Evolutionary conservation across 2,329 filamentous ascomycete genomes (phyloP).

Genomic region (Stachybotrys elegans): DNA sequence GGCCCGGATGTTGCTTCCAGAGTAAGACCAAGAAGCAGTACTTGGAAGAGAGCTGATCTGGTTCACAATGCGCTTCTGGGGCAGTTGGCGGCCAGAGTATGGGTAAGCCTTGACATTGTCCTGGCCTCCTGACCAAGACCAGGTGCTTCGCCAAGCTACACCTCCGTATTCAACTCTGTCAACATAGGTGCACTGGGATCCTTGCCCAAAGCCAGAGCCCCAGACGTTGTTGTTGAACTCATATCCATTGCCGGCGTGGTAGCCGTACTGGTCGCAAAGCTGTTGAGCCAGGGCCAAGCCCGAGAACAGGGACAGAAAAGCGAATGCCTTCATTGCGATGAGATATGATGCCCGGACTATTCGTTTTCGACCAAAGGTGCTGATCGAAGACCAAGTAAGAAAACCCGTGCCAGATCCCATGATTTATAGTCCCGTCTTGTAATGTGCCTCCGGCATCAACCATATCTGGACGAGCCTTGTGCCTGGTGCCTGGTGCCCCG

Average conservation of each 20-base stretch:
- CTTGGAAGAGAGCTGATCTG: slow-evolving; percentile 27
- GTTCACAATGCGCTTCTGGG: slow-evolving; percentile 21
- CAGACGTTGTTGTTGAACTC: slow-evolving; percentile 35
- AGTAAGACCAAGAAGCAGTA: slow-evolving; percentile 27
- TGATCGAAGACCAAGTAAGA: too few species aligned
- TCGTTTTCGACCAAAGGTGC: too few species aligned
- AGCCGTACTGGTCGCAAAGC: slow-evolving; percentile 19
- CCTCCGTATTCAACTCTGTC: slow-evolving; percentile 25
- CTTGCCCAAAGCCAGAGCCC: slow-evolving; percentile 25
- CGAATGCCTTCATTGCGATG: neutral
- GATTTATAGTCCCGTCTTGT: too few species aligned
- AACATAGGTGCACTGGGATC: slow-evolving; percentile 34
- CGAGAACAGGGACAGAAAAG: slow-evolving; percentile 3
- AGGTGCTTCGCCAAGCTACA: slow-evolving; percentile 34
- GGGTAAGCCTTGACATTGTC: slow-evolving; percentile 37
- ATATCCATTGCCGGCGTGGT: slow-evolving; percentile 10
- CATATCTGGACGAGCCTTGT: too few species aligned
- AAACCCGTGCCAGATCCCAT: too few species aligned
- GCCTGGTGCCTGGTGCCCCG: too few species aligned
- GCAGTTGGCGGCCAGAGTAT: slow-evolving; percentile 11
- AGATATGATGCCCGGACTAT: too few species aligned
- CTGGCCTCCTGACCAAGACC: slow-evolving; percentile 32
- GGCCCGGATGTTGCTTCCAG: slow-evolving; percentile 30
- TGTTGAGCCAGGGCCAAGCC: neutral
- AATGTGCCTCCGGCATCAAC: too few species aligned